These are phyloP conservation scores for Wickerhamiella kurtzmanii DNA, from an alignment of 805 yeast species.

Conservation along the genomic window DNA sequence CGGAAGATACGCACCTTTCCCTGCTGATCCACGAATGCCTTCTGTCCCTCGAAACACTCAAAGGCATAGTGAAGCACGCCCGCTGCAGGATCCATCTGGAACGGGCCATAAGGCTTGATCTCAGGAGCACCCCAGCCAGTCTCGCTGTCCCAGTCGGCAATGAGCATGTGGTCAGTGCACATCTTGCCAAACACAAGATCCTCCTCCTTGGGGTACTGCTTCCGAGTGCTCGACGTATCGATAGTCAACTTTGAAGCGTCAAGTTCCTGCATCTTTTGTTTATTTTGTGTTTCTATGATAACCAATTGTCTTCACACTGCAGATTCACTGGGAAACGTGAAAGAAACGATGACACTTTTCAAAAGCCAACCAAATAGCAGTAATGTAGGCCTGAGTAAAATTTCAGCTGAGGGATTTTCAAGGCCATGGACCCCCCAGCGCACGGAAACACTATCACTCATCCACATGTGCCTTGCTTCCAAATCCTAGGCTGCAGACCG, in stretches of 20 bases:
- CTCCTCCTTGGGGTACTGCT: conserved; percentile 43
- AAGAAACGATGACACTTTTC: background rate
- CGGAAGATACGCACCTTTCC: conserved; percentile 74
- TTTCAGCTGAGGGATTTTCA: background rate
- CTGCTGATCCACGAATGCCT: conserved; percentile 56
- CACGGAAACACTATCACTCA: too few relatives aligned
- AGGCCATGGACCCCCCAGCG: background rate
- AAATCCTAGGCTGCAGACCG: too few relatives aligned
- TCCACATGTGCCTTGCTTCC: too few relatives aligned
- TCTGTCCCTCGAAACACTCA: conserved; percentile 90
- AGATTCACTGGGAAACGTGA: background rate
- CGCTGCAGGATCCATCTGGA: conserved; percentile 75
- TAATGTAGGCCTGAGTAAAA: background rate
- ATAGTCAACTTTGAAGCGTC: conserved; percentile 44
- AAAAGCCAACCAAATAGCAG: too few relatives aligned
- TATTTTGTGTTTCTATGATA: too few relatives aligned
- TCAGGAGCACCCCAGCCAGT: conserved; percentile 84
- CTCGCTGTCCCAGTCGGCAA: conserved; percentile 64
- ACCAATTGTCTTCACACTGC: background rate
- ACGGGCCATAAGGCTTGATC: conserved; percentile 72
- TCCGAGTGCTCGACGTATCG: conserved; percentile 35
- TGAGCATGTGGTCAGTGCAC: conserved; percentile 81
- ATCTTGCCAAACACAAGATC: conserved; percentile 54
- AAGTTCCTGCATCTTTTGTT: conserved; percentile 27
- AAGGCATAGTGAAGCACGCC: conserved; percentile 90